These are phyloP conservation scores for Colletotrichum phormii DNA, from an alignment of 2,329 filamentous ascomycete species.

Conservation along the genomic window DNA sequence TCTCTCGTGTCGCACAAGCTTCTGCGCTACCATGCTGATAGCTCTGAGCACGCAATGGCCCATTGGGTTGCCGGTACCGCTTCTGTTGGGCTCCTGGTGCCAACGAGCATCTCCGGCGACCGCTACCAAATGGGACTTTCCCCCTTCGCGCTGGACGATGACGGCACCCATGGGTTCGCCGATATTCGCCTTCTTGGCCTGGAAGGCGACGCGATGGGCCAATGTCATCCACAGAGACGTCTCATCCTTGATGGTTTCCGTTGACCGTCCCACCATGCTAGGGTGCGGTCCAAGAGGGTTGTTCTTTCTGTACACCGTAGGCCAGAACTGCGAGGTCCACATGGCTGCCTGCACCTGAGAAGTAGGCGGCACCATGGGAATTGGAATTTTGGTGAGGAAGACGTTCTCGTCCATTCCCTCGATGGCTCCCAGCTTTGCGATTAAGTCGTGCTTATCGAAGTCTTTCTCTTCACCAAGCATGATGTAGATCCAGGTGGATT, in stretches of 20 bases:
- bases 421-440: slow-evolving; percentile 57
- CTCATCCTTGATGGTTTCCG: slow-evolving; percentile 74
- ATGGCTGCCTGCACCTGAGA: slow-evolving; percentile 79
- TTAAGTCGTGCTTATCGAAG: slow-evolving; percentile 66
- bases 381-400: slow-evolving; percentile 72
- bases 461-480: slow-evolving; percentile 63
- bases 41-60: slow-evolving; percentile 82
- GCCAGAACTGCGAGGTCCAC: slow-evolving; percentile 85
- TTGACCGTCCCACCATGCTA: slow-evolving; percentile 76
- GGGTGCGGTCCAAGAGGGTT: slow-evolving; percentile 89
- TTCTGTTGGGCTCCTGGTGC: slow-evolving; percentile 62
- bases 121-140: slow-evolving; percentile 70
- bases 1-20: slow-evolving; percentile 68
- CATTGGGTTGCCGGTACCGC: slow-evolving; percentile 76
- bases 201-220: slow-evolving; percentile 71
- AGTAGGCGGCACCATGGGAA: slow-evolving; percentile 80
- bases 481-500: slow-evolving; percentile 71
- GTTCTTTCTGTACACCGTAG: slow-evolving; percentile 86
- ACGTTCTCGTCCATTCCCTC: slow-evolving; percentile 63
- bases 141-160: slow-evolving; percentile 73
- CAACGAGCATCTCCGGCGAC: slow-evolving; percentile 83
- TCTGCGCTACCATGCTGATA: slow-evolving; percentile 84
- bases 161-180: slow-evolving; percentile 81
- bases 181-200: slow-evolving; percentile 67
- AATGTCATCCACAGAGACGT: slow-evolving; percentile 75